These are phyloP conservation scores for Suhomyces emberorum DNA, from an alignment of 805 yeast species.

Conservation along the genomic window DNA sequence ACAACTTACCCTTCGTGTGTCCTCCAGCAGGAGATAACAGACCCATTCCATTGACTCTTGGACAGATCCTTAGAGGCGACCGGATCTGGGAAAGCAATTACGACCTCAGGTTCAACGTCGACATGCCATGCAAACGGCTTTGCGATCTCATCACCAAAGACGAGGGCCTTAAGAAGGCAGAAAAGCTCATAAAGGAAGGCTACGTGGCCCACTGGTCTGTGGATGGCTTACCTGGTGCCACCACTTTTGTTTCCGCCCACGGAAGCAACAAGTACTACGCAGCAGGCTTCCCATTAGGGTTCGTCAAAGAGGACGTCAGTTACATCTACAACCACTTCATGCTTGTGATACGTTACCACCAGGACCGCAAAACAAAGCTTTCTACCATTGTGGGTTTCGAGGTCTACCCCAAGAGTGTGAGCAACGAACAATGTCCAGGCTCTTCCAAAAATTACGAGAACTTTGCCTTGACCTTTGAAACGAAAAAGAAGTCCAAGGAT, in stretches of 20 bases:
- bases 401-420: slow-evolving; percentile 80
- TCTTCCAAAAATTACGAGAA: slow-evolving; percentile 58
- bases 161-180: slow-evolving; percentile 52
- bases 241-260: slow-evolving; percentile 63
- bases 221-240: slow-evolving; percentile 85
- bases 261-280: slow-evolving; percentile 68
- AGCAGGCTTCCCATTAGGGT: slow-evolving; percentile 85
- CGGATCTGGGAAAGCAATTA: slow-evolving; percentile 75
- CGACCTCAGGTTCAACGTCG: slow-evolving; percentile 59
- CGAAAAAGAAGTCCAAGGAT: slow-evolving; percentile 15
- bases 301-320: slow-evolving; percentile 50
- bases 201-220: slow-evolving; percentile 82
- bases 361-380: slow-evolving; percentile 32
- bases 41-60: slow-evolving; percentile 65
- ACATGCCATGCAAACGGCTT: slow-evolving; percentile 58
- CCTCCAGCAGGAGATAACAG: slow-evolving; percentile 55
- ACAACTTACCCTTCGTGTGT: slow-evolving; percentile 77
- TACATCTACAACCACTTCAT: slow-evolving; percentile 77
- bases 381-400: slow-evolving; percentile 83
- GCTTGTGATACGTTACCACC: slow-evolving; percentile 72
- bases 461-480: slow-evolving; percentile 45
- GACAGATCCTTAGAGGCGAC: slow-evolving; percentile 79
- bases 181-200: slow-evolving; percentile 58
- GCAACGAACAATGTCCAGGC: slow-evolving; percentile 69
- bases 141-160: slow-evolving; percentile 65